Percentiles rank a stretch among this genome's conserved stretches.
Conservation (phyloP, 2,329 filamentous ascomycete genomes). For the Aspergillus ustus region DNA sequence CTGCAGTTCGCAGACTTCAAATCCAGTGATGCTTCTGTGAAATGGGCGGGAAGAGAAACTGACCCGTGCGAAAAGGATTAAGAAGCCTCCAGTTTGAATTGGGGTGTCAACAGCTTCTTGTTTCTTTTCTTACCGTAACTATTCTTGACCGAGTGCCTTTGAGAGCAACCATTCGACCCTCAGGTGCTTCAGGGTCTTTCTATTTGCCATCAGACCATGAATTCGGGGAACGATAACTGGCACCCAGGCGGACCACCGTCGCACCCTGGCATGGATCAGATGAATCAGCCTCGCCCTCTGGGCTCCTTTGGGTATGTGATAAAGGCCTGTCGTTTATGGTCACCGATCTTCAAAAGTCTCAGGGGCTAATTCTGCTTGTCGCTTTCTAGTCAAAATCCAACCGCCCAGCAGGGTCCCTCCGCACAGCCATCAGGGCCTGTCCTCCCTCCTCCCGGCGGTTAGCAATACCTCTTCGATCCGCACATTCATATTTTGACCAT, state of each 20-base stretch:
- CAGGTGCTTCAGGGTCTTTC: conserved; percentile 16
- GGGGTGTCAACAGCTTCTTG: conserved; percentile 12
- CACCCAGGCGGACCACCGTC: conserved; percentile 47
- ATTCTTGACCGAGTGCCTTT: background rate
- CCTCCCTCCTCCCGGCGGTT: conserved; percentile 46
- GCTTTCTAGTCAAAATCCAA: conserved; percentile 41
- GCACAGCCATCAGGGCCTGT: conserved; percentile 44
- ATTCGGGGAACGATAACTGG: conserved; percentile 50
- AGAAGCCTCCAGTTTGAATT: conserved; percentile 21
- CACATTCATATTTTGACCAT: background rate
- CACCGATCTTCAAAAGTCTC: background rate
- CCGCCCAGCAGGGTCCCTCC: conserved; percentile 43
- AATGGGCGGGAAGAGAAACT: conserved; percentile 29
- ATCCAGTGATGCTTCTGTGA: conserved; percentile 36
- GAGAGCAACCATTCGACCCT: background rate
- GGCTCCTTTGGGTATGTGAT: conserved; percentile 49
- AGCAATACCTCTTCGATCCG: conserved; percentile 25
- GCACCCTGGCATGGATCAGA: conserved; percentile 49
- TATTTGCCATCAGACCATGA: conserved; percentile 41
- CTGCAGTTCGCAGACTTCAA: conserved; percentile 21
- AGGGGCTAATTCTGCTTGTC: conserved; percentile 17
- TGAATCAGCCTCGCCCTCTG: conserved; percentile 48
- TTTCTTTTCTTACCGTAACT: conserved; percentile 5
- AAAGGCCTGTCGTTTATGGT: conserved; percentile 2
- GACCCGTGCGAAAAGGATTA: conserved; percentile 30